Evolutionary conservation across 75 land plant genomes (phyloP).

Genomic region (Picea sitchensis): DNA sequence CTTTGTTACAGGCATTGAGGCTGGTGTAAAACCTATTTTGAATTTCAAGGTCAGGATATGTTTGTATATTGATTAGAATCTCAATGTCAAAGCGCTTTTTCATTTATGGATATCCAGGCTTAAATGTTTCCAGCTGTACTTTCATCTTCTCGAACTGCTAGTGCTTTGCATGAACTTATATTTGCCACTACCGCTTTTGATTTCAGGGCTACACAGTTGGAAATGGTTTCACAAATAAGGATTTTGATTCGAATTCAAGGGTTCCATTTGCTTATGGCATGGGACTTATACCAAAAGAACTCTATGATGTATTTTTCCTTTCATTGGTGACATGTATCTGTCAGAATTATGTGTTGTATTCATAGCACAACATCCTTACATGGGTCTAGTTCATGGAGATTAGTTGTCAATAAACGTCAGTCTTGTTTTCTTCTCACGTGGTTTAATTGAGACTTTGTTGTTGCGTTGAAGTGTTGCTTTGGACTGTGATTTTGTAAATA

Average conservation of each 20-base stretch:
- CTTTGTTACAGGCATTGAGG: slow-evolving; percentile 29
- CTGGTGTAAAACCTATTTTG: slow-evolving; percentile 26
- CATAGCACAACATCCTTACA: too few relatives aligned
- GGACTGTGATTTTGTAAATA: too few relatives aligned
- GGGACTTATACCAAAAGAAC: slow-evolving; percentile 53
- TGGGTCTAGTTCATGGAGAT: too few relatives aligned
- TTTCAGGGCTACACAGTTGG: slow-evolving; percentile 36
- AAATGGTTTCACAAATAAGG: slow-evolving; percentile 30
- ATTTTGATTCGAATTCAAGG: slow-evolving; percentile 26
- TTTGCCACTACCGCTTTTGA: neutral
- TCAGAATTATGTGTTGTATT: too few relatives aligned
- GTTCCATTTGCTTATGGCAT: slow-evolving; percentile 49
- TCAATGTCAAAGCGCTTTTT: neutral
- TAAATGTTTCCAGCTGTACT: neutral
- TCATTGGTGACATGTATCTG: too few relatives aligned
- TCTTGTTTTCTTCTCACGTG: too few relatives aligned
- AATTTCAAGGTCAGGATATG: slow-evolving; percentile 35
- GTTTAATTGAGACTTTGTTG: too few relatives aligned
- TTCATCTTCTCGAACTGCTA: neutral
- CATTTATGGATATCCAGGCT: neutral
- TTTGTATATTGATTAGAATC: neutral
- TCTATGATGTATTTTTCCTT: slow-evolving; percentile 34
- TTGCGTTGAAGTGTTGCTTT: too few relatives aligned
- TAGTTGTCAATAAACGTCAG: too few relatives aligned
- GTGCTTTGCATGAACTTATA: neutral